Base-by-base conservation (phyloP, 73 alveolate genomes). In the Vitrella brassicaformis region DNA sequence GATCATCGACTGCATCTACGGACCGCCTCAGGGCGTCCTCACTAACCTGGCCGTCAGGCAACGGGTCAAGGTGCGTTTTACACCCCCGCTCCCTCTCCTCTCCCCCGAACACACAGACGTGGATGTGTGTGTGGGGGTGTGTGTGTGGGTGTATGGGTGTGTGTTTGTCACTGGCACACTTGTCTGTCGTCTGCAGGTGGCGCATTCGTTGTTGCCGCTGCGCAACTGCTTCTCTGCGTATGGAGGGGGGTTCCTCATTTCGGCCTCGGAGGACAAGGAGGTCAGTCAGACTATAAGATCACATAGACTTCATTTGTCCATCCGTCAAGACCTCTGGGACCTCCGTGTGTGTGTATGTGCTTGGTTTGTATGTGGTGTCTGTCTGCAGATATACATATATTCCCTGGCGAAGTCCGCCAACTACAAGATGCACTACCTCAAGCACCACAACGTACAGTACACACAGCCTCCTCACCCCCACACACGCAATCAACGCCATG, bases 151-250 rank as follows among this genome's bases (percentile, higher is more conserved):
- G 69, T 10, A 19, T 9, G 28, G 8, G 69, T 64, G 26, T 0
- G 69, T 26, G 25, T 9, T 14, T 28, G 10, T 22, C 27, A n/a
- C 8, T 22, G 22, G 30, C 0, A 31, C 19, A 9, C 30, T n/a
- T n/a, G 30, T n/a, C 19, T 19, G 10, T 22, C 19, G 10, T 0
- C 72, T 4, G 14, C 25, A 1, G 22, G 10, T 22, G 31, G 67
- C 74, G 81, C 83, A 76, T 14, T 72, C 69, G 83, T 71, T 76
- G 31, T 70, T 76, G 83, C 83, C 83, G 27, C 83, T 76, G 72
- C 67, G 68, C 46, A 46, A 47, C 68, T 76, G 83, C 70, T 76
- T 39, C 45, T 68, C 77, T 0, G 75, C 77, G 14, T 76, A 71
- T 7, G 76, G 83, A 26, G 75, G 32, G 46, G 83, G 83, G 39